phyloP scores from a whole-genome alignment of 2,329 filamentous ascomycete genomes.

The Fusarium abutilonis region DNA sequence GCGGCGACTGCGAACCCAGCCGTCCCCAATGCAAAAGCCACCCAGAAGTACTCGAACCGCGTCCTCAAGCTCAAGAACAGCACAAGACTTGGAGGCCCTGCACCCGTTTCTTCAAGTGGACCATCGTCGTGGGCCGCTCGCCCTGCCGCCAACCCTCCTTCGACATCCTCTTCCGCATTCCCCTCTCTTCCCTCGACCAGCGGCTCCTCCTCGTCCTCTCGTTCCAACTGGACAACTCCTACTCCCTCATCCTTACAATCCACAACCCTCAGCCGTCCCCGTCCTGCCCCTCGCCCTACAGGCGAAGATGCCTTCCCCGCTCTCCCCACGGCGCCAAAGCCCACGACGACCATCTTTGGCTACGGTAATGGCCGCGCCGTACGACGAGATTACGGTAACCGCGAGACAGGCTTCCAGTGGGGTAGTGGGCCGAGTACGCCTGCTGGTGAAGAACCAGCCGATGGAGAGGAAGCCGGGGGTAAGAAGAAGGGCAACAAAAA shows the following conservation, averaged over 20 bases:
- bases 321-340: constrained; percentile 79
- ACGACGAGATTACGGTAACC: constrained; percentile 61
- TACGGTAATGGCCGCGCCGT: constrained; percentile 65
- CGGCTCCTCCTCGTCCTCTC: constrained; percentile 39
- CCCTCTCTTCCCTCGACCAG: constrained; percentile 53
- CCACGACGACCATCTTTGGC: constrained; percentile 69
- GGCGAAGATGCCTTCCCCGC: constrained; percentile 79
- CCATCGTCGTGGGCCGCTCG: constrained; percentile 39
- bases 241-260: constrained; percentile 46
- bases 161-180: constrained; percentile 52
- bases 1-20: constrained; percentile 68
- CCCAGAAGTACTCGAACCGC: constrained; percentile 62
- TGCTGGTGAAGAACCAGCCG: constrained; percentile 43
- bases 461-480: constrained; percentile 45
- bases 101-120: constrained; percentile 38
- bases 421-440: constrained; percentile 47
- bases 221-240: constrained; percentile 47
- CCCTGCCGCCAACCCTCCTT: constrained; percentile 28
- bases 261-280: constrained; percentile 32
- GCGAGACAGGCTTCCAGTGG: constrained; percentile 65
- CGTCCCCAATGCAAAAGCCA: constrained; percentile 52
- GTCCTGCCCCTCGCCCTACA: constrained; percentile 38
- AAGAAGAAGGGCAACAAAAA: constrained; percentile 68
- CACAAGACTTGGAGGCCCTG: constrained; percentile 57
- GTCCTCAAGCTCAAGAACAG: constrained; percentile 69